Evolutionary conservation across 306 rosid genomes (phyloP).

Genomic region (Casuarina equisetifolia): DNA sequence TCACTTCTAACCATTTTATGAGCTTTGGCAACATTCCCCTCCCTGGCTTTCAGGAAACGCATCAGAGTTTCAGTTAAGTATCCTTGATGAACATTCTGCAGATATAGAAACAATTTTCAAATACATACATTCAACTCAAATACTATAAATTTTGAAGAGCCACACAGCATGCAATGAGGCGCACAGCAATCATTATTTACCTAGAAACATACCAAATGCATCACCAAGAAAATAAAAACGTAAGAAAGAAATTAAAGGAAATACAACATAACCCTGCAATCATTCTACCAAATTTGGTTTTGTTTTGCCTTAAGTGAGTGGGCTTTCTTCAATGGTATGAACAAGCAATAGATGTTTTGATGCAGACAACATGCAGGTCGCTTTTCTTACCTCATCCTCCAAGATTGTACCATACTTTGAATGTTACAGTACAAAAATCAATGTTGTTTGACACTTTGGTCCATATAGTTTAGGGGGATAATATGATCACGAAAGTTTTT

Average conservation of each 20-base stretch:
- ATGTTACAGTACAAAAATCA: not conserved
- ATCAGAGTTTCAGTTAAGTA: slow-evolving; percentile 51
- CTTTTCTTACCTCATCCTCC: not conserved
- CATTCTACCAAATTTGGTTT: not conserved
- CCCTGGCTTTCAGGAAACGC: slow-evolving; percentile 97
- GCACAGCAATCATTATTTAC: not conserved
- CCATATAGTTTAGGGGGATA: not conserved
- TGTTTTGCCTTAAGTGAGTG: not conserved
- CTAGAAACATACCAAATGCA: not conserved
- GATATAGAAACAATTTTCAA: slow-evolving; percentile 15
- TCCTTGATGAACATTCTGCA: slow-evolving; percentile 93
- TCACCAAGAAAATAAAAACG: not conserved
- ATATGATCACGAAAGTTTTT: not conserved
- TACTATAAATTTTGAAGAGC: not conserved
- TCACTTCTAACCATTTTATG: slow-evolving; percentile 73
- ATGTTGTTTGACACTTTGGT: not conserved
- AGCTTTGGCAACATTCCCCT: slow-evolving; percentile 71
- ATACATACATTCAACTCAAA: not conserved
- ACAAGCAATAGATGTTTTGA: not conserved
- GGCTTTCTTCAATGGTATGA: not conserved
- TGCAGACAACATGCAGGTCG: slow-evolving; percentile 1
- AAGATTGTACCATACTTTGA: not conserved
- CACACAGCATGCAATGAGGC: slow-evolving; percentile 1
- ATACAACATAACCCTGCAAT: not conserved
- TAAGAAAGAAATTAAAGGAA: not conserved